Conservation (phyloP, 2,329 filamentous ascomycete genomes). For the Aphanoascus verrucosus region DNA sequence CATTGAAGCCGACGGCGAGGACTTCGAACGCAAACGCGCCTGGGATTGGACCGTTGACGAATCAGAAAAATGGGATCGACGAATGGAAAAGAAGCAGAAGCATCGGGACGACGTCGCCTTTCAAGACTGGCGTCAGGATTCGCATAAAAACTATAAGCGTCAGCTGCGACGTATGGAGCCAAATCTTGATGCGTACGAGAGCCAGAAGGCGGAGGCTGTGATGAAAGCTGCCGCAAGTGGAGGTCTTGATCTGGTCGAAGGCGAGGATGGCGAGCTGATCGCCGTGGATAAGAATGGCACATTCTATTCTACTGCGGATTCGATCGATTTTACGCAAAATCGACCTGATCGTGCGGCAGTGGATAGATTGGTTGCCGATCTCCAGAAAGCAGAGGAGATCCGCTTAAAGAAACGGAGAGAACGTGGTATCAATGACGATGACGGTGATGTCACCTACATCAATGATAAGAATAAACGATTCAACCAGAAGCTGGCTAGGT, state of each 20-base stretch:
- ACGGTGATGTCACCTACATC: conserved; percentile 93
- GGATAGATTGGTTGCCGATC: conserved; percentile 74
- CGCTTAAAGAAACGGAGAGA: conserved; percentile 78
- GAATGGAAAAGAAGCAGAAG: conserved; percentile 71
- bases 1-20: conserved; percentile 69
- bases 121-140: conserved; percentile 76
- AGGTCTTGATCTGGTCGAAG: conserved; percentile 86
- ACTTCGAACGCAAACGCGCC: conserved; percentile 94
- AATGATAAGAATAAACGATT: conserved; percentile 99
- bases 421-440: conserved; percentile 68
- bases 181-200: conserved; percentile 74
- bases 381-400: conserved; percentile 78
- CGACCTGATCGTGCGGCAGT: conserved; percentile 79
- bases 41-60: conserved; percentile 99
- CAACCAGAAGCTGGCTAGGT: conserved; percentile 89
- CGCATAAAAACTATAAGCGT: conserved; percentile 85
- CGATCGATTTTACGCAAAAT: conserved; percentile 68
- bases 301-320: conserved; percentile 83
- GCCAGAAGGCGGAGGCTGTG: conserved; percentile 72
- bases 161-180: conserved; percentile 69
- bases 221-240: conserved; percentile 76
- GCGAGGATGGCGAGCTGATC: conserved; percentile 85
- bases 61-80: conserved; percentile 84
- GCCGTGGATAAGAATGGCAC: conserved; percentile 83
- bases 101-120: conserved; percentile 81